Base-by-base conservation (phyloP, 306 rosid species). In the Sesbania bispinosa region DNA sequence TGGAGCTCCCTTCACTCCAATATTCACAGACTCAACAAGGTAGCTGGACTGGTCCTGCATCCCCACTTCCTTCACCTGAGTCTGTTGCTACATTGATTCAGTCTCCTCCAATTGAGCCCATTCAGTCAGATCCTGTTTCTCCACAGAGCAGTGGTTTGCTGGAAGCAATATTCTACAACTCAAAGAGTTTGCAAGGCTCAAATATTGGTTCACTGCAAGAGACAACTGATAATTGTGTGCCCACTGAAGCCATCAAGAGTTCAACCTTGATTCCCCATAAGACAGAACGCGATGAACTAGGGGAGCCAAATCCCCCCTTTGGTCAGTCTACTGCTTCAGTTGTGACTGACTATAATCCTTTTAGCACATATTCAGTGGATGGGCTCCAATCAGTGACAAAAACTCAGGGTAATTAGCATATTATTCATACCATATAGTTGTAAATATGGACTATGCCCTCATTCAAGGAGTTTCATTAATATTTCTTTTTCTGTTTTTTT, bases 1-100 rank as follows among this genome's bases (percentile, higher is more conserved):
- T 54, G 82, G 98, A 89, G 95, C 95, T 88, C 98, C 98, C 98
- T 92, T 92, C 98, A 89, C 85, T 88, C 98, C 98, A 90, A 92
- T 86, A 80, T 90, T 47, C 77, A 21, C 84, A 82, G 77, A 66
- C 96, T 82, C 95, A 88, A 76, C 72, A 77, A 55, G 75, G 83
- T 76, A 71, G 77, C 71, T 89, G 88, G 96, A 86, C 73, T 73
- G 63, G 18, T 10, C 60, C 69, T 38, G 1, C 13, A 46, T 73
- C 87, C 72, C 83, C 77, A 2, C 92, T 83, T 20, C 86, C 89
- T 58, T 70, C 87, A 15, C 80, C 81, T 13, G 88, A 88, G 67
- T 69, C 88, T 41, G 74, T 77, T 67, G 90, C 87, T 77, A 70
- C 80, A 39, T 73, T 76, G 52, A 81, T 84, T 55, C n/a, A n/a